Evolutionary conservation across 176 grass and related monocot species (phyloP).

Genomic region (Bolboschoenus planiculmis): DNA sequence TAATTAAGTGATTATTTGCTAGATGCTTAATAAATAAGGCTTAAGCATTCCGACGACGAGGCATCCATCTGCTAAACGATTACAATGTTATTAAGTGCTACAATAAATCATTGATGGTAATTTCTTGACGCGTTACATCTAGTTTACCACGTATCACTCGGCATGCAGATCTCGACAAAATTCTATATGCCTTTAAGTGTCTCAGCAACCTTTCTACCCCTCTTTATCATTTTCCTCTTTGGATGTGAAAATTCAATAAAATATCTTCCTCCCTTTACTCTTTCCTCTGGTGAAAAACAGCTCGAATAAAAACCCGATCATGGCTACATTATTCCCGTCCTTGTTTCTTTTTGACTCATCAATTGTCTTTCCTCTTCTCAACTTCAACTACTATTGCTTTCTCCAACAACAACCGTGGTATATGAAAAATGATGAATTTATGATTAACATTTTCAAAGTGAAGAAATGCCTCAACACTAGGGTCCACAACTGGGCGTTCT

Average conservation of each 20-base stretch:
- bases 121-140: not conserved
- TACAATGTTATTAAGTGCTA: not conserved
- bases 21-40: not conserved
- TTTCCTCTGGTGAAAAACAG: not conserved
- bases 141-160: not conserved
- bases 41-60: not conserved
- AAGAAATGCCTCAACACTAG: slow-evolving; percentile 41
- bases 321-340: not conserved
- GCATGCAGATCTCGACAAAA: not conserved
- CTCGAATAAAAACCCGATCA: not conserved
- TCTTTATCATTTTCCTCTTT: not conserved
- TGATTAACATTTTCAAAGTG: slow-evolving; percentile 74
- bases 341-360: not conserved
- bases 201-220: not conserved
- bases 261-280: not conserved
- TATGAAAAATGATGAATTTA: slow-evolving; percentile 36
- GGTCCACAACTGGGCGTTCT: slow-evolving; percentile 65
- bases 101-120: not conserved
- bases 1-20: not conserved
- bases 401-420: not conserved
- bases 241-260: not conserved
- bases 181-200: not conserved
- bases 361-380: not conserved
- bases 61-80: not conserved
- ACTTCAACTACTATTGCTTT: not conserved